Conservation (phyloP, 768 basidiomycete species). For the Cyathus striatus region DNA sequence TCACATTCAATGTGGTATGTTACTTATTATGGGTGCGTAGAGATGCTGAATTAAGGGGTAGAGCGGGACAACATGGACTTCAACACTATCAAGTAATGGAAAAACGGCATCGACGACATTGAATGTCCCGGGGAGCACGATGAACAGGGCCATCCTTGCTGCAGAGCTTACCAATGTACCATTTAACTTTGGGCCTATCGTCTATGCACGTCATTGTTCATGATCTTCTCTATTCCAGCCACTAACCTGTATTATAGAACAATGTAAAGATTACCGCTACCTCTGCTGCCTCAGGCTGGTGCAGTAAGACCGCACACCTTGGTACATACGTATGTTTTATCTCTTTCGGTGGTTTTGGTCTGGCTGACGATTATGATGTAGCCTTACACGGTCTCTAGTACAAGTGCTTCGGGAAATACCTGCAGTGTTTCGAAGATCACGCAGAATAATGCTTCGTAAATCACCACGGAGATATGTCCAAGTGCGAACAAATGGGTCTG, state of each 20-base stretch:
- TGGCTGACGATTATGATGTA: not conserved
- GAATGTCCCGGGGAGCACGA: slow-evolving; percentile 17
- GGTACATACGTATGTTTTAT: slow-evolving; percentile 15
- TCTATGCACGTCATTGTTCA: slow-evolving; percentile 8
- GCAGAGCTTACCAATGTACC: slow-evolving; percentile 17
- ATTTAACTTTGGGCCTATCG: slow-evolving; percentile 20
- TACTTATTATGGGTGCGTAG: too few relatives aligned
- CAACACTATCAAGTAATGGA: slow-evolving; percentile 17
- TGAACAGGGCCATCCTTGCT: slow-evolving; percentile 22
- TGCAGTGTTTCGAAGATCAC: slow-evolving; percentile 16
- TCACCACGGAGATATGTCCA: not conserved
- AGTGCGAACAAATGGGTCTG: not conserved
- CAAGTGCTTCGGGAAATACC: slow-evolving; percentile 15
- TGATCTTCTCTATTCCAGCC: not conserved
- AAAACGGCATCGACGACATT: slow-evolving; percentile 15
- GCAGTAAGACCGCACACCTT: slow-evolving; percentile 15
- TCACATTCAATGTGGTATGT: slow-evolving; percentile 13
- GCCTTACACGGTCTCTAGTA: slow-evolving; percentile 16
- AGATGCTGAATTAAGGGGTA: too few relatives aligned
- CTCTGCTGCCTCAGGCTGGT: slow-evolving; percentile 19
- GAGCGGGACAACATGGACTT: slow-evolving; percentile 19
- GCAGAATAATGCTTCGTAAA: slow-evolving; percentile 13
- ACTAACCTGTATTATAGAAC: slow-evolving; percentile 6
- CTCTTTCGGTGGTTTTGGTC: too few relatives aligned
- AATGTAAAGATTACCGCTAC: slow-evolving; percentile 20